A percentile compares a stretch with the other conserved stretches of the same genome.
Conservation (phyloP, 495 filamentous ascomycete species). For the Parachaetomium inaequale region DNA sequence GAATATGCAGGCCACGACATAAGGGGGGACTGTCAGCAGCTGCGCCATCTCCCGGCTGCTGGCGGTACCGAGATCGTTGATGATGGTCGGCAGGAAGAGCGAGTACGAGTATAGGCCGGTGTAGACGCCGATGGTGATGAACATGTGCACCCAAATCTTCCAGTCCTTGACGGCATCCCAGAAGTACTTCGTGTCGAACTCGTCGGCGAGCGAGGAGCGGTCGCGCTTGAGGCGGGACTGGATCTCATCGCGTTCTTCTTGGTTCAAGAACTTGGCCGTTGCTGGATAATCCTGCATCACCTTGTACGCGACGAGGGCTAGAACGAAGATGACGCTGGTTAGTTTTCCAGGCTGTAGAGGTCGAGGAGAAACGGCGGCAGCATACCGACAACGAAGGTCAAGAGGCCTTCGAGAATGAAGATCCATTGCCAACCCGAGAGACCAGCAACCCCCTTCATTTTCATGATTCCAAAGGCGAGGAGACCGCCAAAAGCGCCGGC, state of each 20-base stretch:
- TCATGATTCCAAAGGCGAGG: constrained; percentile 63
- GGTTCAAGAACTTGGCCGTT: constrained; percentile 66
- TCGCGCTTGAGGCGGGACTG: constrained; percentile 62
- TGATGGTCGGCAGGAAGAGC: constrained; percentile 65
- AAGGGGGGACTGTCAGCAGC: constrained; percentile 59
- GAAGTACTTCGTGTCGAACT: constrained; percentile 69
- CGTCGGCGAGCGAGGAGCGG: constrained; percentile 70
- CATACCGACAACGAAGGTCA: constrained; percentile 56
- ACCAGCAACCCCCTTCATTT: constrained; percentile 63
- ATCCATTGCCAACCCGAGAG: constrained; percentile 73
- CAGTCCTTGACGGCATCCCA: constrained; percentile 70
- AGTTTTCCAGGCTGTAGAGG: background rate
- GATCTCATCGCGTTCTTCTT: constrained; percentile 64
- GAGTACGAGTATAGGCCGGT: constrained; percentile 64
- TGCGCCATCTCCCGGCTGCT: constrained; percentile 54
- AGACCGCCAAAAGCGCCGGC: constrained; percentile 77
- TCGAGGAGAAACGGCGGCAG: background rate
- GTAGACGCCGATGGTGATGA: constrained; percentile 49
- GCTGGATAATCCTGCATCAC: constrained; percentile 77
- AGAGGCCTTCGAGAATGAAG: constrained; percentile 66
- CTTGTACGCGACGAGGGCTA: constrained; percentile 62
- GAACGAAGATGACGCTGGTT: background rate
- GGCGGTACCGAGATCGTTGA: constrained; percentile 52
- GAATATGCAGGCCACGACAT: constrained; percentile 48
- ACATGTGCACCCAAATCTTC: constrained; percentile 65